A percentile compares a stretch with the other conserved stretches of the same genome.
Evolutionary conservation across 176 grass and related monocot species (phyloP).

Genomic region (Oryza australiensis): DNA sequence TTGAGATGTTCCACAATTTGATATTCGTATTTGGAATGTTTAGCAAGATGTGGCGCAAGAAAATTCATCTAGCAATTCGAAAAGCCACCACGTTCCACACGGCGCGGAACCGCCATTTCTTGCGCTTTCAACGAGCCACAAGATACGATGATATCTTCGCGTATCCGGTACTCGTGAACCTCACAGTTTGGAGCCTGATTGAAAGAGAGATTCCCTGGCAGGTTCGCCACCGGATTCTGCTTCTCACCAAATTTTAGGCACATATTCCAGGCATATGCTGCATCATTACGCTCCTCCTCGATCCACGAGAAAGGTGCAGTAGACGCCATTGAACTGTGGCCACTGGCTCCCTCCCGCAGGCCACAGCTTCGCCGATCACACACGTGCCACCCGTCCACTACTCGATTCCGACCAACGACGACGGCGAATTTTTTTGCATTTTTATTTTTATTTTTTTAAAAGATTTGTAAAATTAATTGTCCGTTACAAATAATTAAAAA

Average conservation of each 20-base stretch:
- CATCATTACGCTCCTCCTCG: not conserved
- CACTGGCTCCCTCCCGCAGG: not conserved
- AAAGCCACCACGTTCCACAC: not conserved
- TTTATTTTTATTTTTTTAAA: too few relatives aligned
- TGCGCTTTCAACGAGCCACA: not conserved
- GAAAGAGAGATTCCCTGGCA: constrained; percentile 33
- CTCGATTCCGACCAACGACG: constrained; percentile 2
- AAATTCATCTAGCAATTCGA: not conserved
- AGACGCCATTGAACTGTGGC: not conserved
- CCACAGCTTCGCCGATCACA: not conserved
- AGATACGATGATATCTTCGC: not conserved
- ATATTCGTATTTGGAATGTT: too few relatives aligned
- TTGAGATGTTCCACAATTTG: too few relatives aligned
- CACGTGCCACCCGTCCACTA: not conserved
- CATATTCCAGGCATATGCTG: constrained; percentile 42
- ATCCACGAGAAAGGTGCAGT: constrained; percentile 14
- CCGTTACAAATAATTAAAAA: too few relatives aligned
- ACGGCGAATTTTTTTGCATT: too few relatives aligned
- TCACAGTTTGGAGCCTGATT: not conserved
- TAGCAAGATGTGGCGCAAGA: too few relatives aligned
- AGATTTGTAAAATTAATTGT: too few relatives aligned
- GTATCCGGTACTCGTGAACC: constrained; percentile 13
- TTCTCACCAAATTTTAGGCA: constrained; percentile 9
- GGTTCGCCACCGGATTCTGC: not conserved
- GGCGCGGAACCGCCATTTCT: not conserved